Percentiles rank a stretch among this genome's conserved stretches.
phyloP scores from a whole-genome alignment of 1,284 basidiomycete genomes.

The Boletus subluridellus region DNA sequence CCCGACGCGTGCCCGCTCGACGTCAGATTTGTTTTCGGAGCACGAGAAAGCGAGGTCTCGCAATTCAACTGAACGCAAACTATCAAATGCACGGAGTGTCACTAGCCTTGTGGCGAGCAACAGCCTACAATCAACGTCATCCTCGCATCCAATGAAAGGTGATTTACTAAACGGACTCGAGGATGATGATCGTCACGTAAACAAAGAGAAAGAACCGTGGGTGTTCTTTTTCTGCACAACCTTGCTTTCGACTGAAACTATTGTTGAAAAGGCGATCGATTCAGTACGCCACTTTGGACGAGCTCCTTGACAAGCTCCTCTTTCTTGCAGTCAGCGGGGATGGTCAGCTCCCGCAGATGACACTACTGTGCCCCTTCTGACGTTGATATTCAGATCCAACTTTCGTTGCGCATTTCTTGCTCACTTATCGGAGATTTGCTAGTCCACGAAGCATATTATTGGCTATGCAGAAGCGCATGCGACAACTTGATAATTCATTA shows the following conservation, averaged over 20 bases:
- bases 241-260: constrained; percentile 14
- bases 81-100: constrained; percentile 33
- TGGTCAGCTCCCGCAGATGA: constrained; percentile 44
- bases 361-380: constrained; percentile 10
- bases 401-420: constrained; percentile 72
- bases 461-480: constrained; percentile 80
- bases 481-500: constrained; percentile 65
- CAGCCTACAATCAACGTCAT: constrained; percentile 22
- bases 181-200: constrained; percentile 27
- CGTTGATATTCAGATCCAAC: constrained; percentile 52
- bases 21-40: constrained; percentile 52
- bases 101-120: constrained; percentile 24
- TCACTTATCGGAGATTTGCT: constrained; percentile 76
- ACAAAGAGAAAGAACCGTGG: constrained; percentile 44
- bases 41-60: constrained; percentile 43
- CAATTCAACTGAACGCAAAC: constrained; percentile 30
- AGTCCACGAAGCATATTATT: constrained; percentile 71
- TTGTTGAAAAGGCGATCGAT: constrained; percentile 49
- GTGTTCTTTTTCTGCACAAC: constrained; percentile 22
- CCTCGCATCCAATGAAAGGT: constrained; percentile 14
- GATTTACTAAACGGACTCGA: constrained; percentile 22
- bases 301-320: constrained; percentile 71
- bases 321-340: constrained; percentile 75
- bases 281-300: constrained; percentile 69
- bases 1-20: constrained; percentile 53